Base-by-base conservation (phyloP, 768 basidiomycete species). In the Leccinum fibrillosum region DNA sequence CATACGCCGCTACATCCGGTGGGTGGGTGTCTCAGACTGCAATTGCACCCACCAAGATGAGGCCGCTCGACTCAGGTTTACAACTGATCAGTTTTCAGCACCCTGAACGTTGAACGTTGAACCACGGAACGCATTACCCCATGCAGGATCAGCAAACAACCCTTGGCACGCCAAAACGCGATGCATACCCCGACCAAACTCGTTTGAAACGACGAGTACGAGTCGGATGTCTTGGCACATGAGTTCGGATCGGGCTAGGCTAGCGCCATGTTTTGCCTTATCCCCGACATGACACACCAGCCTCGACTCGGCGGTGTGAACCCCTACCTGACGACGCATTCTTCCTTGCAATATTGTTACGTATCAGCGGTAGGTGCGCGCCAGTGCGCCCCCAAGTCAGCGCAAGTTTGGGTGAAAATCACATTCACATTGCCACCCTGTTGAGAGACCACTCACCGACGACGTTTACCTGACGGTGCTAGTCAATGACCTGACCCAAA, bases 321-420 rank as follows among this genome's bases (percentile, higher is more conserved):
- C 32, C 32, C 12, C 12, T 34, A 13, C 32, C 32, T 34, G 32
- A 13, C 12, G 32, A 34, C 32, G 12, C 32, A 34, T 34, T 5
- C 32, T 34, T 34, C 32, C 32, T 34, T 5, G 11, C 30, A 32
- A 32, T 32, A 35, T 35, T 35, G 34, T 35, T 35, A 35, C 34
- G 32, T 34, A 34, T 35, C 34, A 35, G 34, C 0, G 34, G 34
- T 61, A 79, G 81, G 80, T 52, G 61, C 65, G 61, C 71, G 0
- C 28, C 28, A 4, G 70, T 10, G 51, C 25, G 35, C 25, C 39
- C 39, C 2, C 39, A 3, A 42, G 17, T n/a, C n/a, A 39, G n/a
- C 4, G n/a, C n/a, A 42, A 19, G n/a, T 42, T n/a, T 10, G 15
- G 4, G 4, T 42, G n/a, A 42, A 42, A 42, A 42, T 42, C 17